Percentiles rank a stretch among this genome's conserved stretches.
Conservation (phyloP, 305 asterid genomes). For the Stenogyne calaminthoides region DNA sequence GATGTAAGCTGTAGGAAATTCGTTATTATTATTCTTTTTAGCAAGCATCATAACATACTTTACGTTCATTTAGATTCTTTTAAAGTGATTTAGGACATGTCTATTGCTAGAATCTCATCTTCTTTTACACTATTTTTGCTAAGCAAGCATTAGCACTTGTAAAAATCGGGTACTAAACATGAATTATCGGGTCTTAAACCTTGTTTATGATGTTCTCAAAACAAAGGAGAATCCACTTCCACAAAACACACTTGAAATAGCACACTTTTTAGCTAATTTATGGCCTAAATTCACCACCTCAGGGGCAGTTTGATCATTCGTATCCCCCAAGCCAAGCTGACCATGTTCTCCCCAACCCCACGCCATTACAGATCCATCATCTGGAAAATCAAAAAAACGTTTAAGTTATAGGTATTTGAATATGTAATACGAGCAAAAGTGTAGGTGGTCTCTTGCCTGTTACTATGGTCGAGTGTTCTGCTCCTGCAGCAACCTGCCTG, state of each 20-base stretch:
- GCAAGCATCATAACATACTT: background rate
- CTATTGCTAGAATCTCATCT: background rate
- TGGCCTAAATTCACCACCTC: conserved; percentile 44
- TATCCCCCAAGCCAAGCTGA: conserved; percentile 84
- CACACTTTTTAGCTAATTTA: conserved; percentile 22
- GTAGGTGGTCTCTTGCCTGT: conserved; percentile 51
- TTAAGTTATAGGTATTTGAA: background rate
- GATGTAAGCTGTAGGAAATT: conserved; percentile 31
- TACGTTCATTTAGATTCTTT: background rate
- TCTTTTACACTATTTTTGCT: too few species aligned
- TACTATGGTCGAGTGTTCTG: conserved; percentile 85
- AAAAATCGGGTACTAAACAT: background rate
- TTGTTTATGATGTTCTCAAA: conserved; percentile 13
- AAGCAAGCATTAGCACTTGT: background rate
- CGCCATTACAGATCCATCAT: conserved; percentile 64
- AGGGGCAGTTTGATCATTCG: conserved; percentile 56
- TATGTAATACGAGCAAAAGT: background rate
- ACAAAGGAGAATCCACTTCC: conserved; percentile 88
- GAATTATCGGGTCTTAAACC: background rate
- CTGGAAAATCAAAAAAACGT: conserved; percentile 37
- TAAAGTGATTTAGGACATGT: background rate
- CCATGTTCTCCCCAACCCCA: conserved; percentile 99
- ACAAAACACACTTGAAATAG: conserved; percentile 54
- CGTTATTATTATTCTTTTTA: conserved; percentile 22
- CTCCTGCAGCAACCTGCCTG: conserved; percentile 74